Conservation (phyloP, 371 early-diverging fungal species). For the Lichtheimia corymbifera region DNA sequence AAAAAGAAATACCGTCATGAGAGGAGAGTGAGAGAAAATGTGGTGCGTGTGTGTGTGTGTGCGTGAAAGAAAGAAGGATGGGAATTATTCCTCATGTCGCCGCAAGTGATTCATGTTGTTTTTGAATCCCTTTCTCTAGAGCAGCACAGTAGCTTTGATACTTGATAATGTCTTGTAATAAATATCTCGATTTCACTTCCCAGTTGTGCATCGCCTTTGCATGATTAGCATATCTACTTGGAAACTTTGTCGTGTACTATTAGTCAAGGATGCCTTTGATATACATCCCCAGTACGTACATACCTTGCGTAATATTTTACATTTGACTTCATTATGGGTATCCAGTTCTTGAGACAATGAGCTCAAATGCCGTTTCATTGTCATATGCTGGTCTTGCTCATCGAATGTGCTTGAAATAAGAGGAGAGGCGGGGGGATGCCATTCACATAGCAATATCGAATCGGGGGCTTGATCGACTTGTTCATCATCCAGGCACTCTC, state of each 20-base stretch:
- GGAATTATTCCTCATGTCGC: too few relatives aligned
- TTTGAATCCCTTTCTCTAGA: constrained; percentile 57
- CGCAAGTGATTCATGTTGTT: not conserved
- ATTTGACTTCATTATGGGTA: constrained; percentile 41
- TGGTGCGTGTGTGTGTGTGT: too few relatives aligned
- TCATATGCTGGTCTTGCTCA: constrained; percentile 35
- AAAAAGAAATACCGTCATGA: not conserved
- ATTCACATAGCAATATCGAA: constrained; percentile 32
- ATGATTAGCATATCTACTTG: constrained; percentile 53
- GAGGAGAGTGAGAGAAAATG: not conserved
- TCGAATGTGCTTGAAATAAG: constrained; percentile 35
- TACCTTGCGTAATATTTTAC: constrained; percentile 42
- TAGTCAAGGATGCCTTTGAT: not conserved
- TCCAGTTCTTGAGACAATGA: constrained; percentile 39
- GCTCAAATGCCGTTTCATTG: constrained; percentile 31
- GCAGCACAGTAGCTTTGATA: constrained; percentile 82
- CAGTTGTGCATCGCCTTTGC: constrained; percentile 80
- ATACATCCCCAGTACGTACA: not conserved
- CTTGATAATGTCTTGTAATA: constrained; percentile 85
- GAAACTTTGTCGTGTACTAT: constrained; percentile 29
- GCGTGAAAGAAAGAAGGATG: not conserved
- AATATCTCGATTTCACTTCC: constrained; percentile 81
- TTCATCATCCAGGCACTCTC: constrained; percentile 53
- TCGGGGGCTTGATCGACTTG: constrained; percentile 35
- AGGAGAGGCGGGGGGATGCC: constrained; percentile 46